These are phyloP conservation scores for Camellia japonica DNA, from an alignment of 148 eudicot species.

Conservation along the genomic window DNA sequence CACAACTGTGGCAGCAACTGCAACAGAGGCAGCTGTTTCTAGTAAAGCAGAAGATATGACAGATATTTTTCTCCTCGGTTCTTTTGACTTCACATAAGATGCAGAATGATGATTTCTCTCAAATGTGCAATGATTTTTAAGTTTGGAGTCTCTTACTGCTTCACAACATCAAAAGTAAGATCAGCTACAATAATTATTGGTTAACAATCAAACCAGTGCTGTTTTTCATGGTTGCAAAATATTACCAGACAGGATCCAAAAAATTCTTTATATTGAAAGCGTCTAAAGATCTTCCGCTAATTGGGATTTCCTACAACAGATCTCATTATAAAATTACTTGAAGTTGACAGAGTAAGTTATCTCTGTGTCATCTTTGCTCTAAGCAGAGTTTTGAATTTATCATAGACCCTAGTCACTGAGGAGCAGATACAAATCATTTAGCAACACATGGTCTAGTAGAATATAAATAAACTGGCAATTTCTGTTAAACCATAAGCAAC, in stretches of 20 bases:
- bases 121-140: slow-evolving; percentile 13
- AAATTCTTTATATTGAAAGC: no score
- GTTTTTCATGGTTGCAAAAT: not conserved
- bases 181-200: slow-evolving; percentile 6
- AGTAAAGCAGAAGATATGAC: slow-evolving; percentile 48
- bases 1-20: slow-evolving; percentile 77
- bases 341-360: not conserved
- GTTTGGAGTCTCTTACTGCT: slow-evolving; percentile 38
- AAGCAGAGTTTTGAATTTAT: no score
- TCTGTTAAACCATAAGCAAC: not conserved
- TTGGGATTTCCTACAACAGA: not conserved
- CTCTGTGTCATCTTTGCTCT: no score
- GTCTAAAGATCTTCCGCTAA: not conserved
- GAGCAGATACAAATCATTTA: no score
- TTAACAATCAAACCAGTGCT: not conserved
- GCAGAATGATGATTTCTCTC: slow-evolving; percentile 12
- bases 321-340: not conserved
- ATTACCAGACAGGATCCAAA: not conserved
- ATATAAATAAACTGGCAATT: no score
- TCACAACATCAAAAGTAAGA: slow-evolving; percentile 28
- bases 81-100: slow-evolving; percentile 24
- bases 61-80: slow-evolving; percentile 23
- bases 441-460: no score
- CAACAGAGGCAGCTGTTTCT: slow-evolving; percentile 77
- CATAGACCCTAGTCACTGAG: no score